phyloP scores from a whole-genome alignment of 2,329 filamentous ascomycete species.

The Alternaria rosae region DNA sequence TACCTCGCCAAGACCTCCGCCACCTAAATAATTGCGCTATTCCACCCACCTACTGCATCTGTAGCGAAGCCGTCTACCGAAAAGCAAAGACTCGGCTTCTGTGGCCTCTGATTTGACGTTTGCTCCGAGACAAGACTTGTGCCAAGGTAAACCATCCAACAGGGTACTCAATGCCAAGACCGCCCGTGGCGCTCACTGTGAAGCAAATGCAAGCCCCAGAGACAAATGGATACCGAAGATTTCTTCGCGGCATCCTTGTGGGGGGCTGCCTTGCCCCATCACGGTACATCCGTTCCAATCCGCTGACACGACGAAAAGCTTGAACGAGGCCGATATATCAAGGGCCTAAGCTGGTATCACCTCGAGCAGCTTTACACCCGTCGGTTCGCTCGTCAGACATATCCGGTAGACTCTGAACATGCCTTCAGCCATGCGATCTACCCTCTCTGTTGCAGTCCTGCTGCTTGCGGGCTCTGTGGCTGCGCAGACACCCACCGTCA shows the following conservation, averaged over 20 bases:
- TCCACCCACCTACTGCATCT: conserved; percentile 13
- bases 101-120: conserved; percentile 18
- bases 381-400: background rate
- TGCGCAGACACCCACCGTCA: conserved; percentile 26
- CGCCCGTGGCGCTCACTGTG: conserved; percentile 15
- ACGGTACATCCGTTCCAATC: conserved; percentile 21
- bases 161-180: conserved; percentile 39
- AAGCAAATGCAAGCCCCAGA: background rate
- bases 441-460: conserved; percentile 5
- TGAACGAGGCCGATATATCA: conserved; percentile 26
- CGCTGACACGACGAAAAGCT: conserved; percentile 4
- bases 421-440: conserved; percentile 11
- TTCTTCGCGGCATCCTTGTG: conserved; percentile 16
- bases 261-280: conserved; percentile 16
- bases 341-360: conserved; percentile 17
- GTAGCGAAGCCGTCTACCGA: background rate
- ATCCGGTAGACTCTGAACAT: conserved; percentile 19
- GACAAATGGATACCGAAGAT: conserved; percentile 15
- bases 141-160: conserved; percentile 34
- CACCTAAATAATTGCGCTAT: conserved; percentile 1
- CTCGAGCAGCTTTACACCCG: background rate
- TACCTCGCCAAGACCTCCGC: conserved; percentile 29
- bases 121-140: conserved; percentile 14
- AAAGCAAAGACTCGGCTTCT: background rate
- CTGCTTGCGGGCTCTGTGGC: conserved; percentile 16